Conservation (phyloP, 164 flowering plant genomes). For the Stephania yunnanensis region DNA sequence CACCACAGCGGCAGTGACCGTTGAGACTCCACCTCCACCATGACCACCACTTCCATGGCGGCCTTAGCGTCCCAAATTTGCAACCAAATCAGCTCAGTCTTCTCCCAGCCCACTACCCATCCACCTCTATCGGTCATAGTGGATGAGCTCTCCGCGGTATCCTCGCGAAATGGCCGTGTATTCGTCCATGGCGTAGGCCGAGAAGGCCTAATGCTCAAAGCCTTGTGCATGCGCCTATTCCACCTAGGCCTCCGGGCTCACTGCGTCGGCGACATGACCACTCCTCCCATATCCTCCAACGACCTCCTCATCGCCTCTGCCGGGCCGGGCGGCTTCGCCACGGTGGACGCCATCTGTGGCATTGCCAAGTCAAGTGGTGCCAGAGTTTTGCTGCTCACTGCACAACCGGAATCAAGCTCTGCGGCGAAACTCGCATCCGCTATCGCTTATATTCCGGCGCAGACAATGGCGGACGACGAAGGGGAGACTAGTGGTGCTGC, state of each 20-base stretch:
- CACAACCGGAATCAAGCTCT: slow-evolving; percentile 60
- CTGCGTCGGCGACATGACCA: slow-evolving; percentile 82
- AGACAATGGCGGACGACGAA: slow-evolving; percentile 82
- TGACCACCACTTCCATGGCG: slow-evolving; percentile 18
- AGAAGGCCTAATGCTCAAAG: slow-evolving; percentile 86
- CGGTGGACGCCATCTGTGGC: slow-evolving; percentile 79
- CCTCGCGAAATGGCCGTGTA: slow-evolving; percentile 38
- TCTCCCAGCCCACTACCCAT: slow-evolving; percentile 37
- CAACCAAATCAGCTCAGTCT: slow-evolving; percentile 57
- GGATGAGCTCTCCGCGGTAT: slow-evolving; percentile 37
- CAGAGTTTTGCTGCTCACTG: slow-evolving; percentile 61
- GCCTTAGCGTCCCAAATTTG: slow-evolving; percentile 60
- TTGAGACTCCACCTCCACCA: neutral
- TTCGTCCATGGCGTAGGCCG: slow-evolving; percentile 93
- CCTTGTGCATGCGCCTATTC: slow-evolving; percentile 76
- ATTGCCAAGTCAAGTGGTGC: slow-evolving; percentile 58
- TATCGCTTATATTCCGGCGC: slow-evolving; percentile 63
- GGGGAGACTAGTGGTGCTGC: slow-evolving; percentile 12
- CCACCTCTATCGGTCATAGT: slow-evolving; percentile 45
- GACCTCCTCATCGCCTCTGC: slow-evolving; percentile 92
- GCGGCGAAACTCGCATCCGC: slow-evolving; percentile 39
- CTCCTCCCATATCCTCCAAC: slow-evolving; percentile 63
- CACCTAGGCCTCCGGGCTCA: slow-evolving; percentile 82
- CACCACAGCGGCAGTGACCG: neutral
- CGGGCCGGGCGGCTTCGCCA: slow-evolving; percentile 90